A percentile compares a stretch with the other conserved stretches of the same genome.
These are phyloP conservation scores for Claviceps fusiformis DNA, from an alignment of 2,329 filamentous ascomycete species.

Conservation along the genomic window DNA sequence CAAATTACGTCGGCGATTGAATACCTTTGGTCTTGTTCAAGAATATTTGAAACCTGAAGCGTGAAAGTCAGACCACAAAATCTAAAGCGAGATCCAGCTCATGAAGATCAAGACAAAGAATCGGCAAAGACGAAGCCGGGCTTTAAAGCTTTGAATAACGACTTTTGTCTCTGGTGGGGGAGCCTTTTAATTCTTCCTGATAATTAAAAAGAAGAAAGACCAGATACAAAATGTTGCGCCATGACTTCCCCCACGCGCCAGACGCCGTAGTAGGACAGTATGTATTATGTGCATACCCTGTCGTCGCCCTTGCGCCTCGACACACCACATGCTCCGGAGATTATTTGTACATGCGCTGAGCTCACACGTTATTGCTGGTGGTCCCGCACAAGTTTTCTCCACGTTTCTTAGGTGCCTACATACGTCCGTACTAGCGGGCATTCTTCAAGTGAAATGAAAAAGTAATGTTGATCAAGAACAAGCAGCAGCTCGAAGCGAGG, in stretches of 20 bases:
- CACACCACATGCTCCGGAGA: background rate
- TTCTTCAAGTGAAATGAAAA: background rate
- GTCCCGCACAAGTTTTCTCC: background rate
- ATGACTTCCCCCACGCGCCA: background rate
- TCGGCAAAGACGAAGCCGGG: too few relatives aligned
- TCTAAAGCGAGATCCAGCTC: too few relatives aligned
- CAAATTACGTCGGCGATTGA: too few relatives aligned
- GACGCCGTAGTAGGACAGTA: background rate
- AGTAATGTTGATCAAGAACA: background rate
- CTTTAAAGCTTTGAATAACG: background rate
- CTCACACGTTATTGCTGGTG: background rate
- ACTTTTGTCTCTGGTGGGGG: background rate
- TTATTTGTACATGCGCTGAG: background rate
- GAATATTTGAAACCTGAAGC: too few relatives aligned
- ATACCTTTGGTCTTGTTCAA: too few relatives aligned
- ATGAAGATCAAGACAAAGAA: too few relatives aligned
- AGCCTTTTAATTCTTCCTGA: background rate
- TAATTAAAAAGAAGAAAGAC: background rate
- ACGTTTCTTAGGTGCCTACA: too few relatives aligned
- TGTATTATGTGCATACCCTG: too few relatives aligned
- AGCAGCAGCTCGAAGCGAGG: constrained; percentile 3
- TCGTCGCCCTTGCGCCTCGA: background rate
- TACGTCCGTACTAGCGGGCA: background rate
- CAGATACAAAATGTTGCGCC: background rate
- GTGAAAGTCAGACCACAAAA: too few relatives aligned